These are phyloP conservation scores for Sugiyamaella castrensis DNA, from an alignment of 1,139 yeast genomes.

Conservation along the genomic window DNA sequence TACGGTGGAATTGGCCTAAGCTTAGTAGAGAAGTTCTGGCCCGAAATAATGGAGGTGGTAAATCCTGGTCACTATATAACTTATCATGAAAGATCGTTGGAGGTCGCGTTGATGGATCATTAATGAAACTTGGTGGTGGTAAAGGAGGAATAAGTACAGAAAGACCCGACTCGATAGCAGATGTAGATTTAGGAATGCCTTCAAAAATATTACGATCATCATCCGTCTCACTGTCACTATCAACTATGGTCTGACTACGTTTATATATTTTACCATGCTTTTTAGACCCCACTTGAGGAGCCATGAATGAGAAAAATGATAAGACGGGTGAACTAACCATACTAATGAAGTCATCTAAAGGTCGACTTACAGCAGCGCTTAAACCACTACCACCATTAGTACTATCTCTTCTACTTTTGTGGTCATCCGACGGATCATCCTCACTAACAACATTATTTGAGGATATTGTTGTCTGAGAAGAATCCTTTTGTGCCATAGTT, in stretches of 20 bases:
- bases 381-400: background rate
- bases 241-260: constrained; percentile 35
- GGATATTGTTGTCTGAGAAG: constrained; percentile 10
- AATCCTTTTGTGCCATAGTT: constrained; percentile 43
- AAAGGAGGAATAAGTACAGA: constrained; percentile 81
- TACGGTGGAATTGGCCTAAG: background rate
- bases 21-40: constrained; percentile 19
- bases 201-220: constrained; percentile 22
- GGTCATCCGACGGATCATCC: background rate
- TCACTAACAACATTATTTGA: background rate
- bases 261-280: constrained; percentile 35
- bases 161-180: constrained; percentile 80
- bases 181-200: constrained; percentile 59
- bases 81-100: constrained; percentile 74
- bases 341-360: constrained; percentile 8
- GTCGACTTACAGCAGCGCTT: constrained; percentile 7
- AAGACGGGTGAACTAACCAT: constrained; percentile 23
- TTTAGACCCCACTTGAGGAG: constrained; percentile 35
- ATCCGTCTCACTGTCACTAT: constrained; percentile 24
- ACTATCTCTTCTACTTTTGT: background rate
- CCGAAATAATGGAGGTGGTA: constrained; percentile 49
- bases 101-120: constrained; percentile 58
- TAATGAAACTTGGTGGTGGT: constrained; percentile 68
- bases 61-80: constrained; percentile 59
- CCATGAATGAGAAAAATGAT: constrained; percentile 32